Evolutionary conservation across 441 rosid species (phyloP).

Genomic region (Cnidoscolus chayamansa): DNA sequence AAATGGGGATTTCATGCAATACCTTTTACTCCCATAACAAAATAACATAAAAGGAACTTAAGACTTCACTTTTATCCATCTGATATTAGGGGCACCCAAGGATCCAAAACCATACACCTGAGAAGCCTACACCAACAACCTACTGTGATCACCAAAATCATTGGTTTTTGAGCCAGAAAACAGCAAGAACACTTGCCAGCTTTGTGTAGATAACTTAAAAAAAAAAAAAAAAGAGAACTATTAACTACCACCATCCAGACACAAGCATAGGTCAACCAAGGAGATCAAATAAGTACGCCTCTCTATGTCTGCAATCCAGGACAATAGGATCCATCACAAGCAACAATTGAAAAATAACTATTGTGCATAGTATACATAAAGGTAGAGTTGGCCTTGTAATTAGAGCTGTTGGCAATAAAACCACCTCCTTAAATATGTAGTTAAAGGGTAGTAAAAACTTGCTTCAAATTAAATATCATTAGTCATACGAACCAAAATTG

Average conservation of each 20-base stretch:
- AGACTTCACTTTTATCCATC: neutral
- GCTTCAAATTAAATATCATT: neutral
- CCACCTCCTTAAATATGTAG: too few species aligned
- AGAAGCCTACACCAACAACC: too few species aligned
- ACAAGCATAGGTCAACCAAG: constrained; percentile 1
- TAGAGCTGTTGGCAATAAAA: too few species aligned
- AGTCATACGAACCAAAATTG: neutral
- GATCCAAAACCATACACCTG: too few species aligned
- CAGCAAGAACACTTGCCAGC: neutral
- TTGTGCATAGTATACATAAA: neutral
- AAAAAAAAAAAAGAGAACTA: neutral
- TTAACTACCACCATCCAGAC: neutral
- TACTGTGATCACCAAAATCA: too few species aligned
- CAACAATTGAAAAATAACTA: too few species aligned
- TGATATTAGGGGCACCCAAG: neutral
- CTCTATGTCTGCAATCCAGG: too few species aligned
- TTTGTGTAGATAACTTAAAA: neutral
- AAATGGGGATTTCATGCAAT: neutral
- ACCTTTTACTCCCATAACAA: neutral
- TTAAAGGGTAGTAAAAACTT: too few species aligned
- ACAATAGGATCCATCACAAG: neutral
- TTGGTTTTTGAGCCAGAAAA: neutral
- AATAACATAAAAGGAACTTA: too few species aligned
- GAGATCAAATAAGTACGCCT: too few species aligned
- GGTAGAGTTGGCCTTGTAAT: neutral